phyloP scores from a whole-genome alignment of 352 stramenopile species.

The Phytophthora syringae region DNA sequence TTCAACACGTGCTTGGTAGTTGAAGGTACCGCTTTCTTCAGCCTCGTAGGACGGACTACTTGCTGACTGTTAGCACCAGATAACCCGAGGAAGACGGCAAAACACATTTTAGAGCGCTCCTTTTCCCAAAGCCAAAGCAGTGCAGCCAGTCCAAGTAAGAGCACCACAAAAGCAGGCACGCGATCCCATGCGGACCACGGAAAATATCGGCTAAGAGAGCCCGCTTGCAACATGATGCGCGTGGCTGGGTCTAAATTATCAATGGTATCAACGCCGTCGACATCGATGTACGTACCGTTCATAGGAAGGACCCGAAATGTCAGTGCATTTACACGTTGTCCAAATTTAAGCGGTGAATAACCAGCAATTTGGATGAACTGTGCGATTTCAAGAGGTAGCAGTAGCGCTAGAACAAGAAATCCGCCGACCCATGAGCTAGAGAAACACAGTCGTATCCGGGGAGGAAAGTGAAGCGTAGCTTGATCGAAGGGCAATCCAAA shows the following conservation, averaged over 20 bases:
- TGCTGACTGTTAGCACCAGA: constrained; percentile 5
- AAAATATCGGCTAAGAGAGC: constrained; percentile 59
- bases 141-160: constrained; percentile 29
- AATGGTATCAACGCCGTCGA: neutral
- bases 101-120: constrained; percentile 50
- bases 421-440: constrained; percentile 53
- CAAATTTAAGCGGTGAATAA: constrained; percentile 46
- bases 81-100: constrained; percentile 38
- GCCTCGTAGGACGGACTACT: neutral
- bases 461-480: constrained; percentile 23
- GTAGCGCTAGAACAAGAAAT: constrained; percentile 56
- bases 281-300: constrained; percentile 7
- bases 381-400: constrained; percentile 59
- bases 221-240: constrained; percentile 35
- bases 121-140: constrained; percentile 43
- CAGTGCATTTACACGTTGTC: constrained; percentile 34
- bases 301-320: constrained; percentile 36
- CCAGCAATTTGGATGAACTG: constrained; percentile 51
- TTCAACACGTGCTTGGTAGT: constrained; percentile 28
- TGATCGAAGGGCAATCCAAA: constrained; percentile 52
- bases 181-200: constrained; percentile 55
- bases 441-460: constrained; percentile 30
- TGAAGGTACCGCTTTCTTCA: constrained; percentile 30
- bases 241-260: constrained; percentile 17
- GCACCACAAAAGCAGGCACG: constrained; percentile 37